Conservation (phyloP, 352 stramenopile genomes). For the Globisporangium lucens region DNA sequence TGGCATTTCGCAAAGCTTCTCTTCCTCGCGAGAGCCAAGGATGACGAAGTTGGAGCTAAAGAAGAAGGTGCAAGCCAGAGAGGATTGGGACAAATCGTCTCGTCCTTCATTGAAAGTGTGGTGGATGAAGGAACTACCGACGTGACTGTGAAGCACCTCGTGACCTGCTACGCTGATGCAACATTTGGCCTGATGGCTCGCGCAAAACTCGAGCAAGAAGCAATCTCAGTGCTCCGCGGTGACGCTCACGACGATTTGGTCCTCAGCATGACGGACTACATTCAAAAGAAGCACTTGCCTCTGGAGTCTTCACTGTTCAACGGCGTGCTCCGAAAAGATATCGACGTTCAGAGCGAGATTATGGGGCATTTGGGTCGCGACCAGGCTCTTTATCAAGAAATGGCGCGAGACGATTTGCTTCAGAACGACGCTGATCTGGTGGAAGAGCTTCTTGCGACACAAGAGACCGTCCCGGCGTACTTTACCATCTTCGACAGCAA, state of each 20-base stretch:
- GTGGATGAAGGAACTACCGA: slow-evolving; percentile 39
- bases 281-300: slow-evolving; percentile 77
- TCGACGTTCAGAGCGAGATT: slow-evolving; percentile 70
- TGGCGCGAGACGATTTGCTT: slow-evolving; percentile 53
- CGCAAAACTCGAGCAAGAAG: slow-evolving; percentile 44
- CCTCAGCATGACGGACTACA: slow-evolving; percentile 73
- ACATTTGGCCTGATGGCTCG: slow-evolving; percentile 31
- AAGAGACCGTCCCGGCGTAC: slow-evolving; percentile 65
- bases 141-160: slow-evolving; percentile 43
- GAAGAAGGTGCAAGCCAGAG: slow-evolving; percentile 13
- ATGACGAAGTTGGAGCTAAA: slow-evolving; percentile 15
- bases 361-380: slow-evolving; percentile 81
- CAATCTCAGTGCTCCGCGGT: slow-evolving; percentile 36
- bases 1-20: slow-evolving; percentile 83
- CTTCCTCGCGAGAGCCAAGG: slow-evolving; percentile 61
- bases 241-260: slow-evolving; percentile 56
- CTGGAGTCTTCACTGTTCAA: slow-evolving; percentile 83
- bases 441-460: slow-evolving; percentile 50
- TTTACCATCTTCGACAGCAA: slow-evolving; percentile 52
- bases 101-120: slow-evolving; percentile 53
- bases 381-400: slow-evolving; percentile 68
- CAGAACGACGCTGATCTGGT: slow-evolving; percentile 66
- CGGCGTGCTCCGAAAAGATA: slow-evolving; percentile 65
- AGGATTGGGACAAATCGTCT: slow-evolving; percentile 27
- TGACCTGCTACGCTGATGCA: slow-evolving; percentile 64